Percentiles rank a stretch among this genome's conserved stretches.
phyloP scores from a whole-genome alignment of 78 protist species.

The Planoprotostelium fungivorum region DNA sequence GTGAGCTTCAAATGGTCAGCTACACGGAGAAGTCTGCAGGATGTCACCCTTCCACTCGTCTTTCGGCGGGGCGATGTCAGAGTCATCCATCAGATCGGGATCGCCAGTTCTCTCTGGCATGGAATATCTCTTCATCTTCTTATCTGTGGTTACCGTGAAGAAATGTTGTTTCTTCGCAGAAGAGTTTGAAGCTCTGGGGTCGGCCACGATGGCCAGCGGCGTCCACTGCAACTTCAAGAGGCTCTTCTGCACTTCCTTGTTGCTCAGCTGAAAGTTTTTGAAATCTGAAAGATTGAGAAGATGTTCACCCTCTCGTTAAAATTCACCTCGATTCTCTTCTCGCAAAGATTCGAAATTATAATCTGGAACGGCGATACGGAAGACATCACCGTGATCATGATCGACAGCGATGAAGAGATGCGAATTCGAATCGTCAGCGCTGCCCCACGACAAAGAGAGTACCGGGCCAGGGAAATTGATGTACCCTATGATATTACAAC shows the following conservation, averaged over 20 bases:
- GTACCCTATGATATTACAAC: neutral
- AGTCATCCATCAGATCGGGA: constrained; percentile 11
- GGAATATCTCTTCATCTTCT: neutral
- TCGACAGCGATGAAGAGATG: neutral
- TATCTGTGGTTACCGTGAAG: constrained; percentile 2
- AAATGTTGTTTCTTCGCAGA: neutral
- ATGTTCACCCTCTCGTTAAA: neutral
- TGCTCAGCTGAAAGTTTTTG: neutral
- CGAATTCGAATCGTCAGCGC: neutral
- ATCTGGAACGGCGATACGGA: neutral
- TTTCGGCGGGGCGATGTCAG: constrained; percentile 1
- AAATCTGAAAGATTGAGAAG: neutral
- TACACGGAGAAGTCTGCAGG: neutral
- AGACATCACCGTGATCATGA: constrained; percentile 7
- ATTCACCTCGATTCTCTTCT: neutral
- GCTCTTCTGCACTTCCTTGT: constrained; percentile 3
- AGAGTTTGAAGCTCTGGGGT: neutral
- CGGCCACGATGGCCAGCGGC: neutral
- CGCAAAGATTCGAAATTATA: neutral
- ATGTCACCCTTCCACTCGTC: neutral
- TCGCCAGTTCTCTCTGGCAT: constrained; percentile 11
- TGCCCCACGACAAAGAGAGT: neutral
- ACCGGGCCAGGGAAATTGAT: neutral
- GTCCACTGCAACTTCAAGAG: constrained; percentile 1
- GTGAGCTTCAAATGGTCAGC: neutral